Evolutionary conservation across 768 basidiomycete genomes (phyloP).

Genomic region (Tylopilus vinaceipallidus): DNA sequence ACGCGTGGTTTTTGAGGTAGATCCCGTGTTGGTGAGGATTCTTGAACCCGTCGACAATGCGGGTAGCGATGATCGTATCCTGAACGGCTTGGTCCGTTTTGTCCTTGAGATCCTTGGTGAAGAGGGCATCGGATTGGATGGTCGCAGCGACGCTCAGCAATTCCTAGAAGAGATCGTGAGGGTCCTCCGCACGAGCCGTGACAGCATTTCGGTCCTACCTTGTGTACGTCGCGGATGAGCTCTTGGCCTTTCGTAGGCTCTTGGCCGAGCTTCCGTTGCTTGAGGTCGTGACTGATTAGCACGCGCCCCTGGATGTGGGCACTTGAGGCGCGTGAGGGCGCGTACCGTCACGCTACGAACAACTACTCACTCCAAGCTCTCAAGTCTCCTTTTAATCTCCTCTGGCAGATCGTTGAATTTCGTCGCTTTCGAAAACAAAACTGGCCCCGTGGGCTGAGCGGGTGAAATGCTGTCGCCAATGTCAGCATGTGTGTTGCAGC

Average conservation of each 20-base stretch:
- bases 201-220: conserved; percentile 53
- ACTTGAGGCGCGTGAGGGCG: conserved; percentile 35
- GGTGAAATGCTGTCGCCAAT: conserved; percentile 27
- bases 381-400: conserved; percentile 58
- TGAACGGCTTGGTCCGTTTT: conserved; percentile 79
- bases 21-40: conserved; percentile 69
- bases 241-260: conserved; percentile 74
- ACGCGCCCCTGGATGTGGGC: conserved; percentile 72
- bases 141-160: conserved; percentile 58
- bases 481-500: not conserved
- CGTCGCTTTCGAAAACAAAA: conserved; percentile 46
- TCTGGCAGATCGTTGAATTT: conserved; percentile 86
- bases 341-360: not conserved
- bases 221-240: conserved; percentile 62
- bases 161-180: conserved; percentile 46
- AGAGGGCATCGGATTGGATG: conserved; percentile 63
- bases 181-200: not conserved
- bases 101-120: conserved; percentile 66
- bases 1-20: conserved; percentile 74
- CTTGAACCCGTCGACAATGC: conserved; percentile 75
- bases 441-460: conserved; percentile 27
- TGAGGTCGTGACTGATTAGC: conserved; percentile 78
- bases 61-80: conserved; percentile 75
- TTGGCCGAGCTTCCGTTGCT: conserved; percentile 71
- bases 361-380: conserved; percentile 63